Evolutionary conservation across 1,139 yeast genomes (phyloP).

Genomic region (Ogataea hybrid): DNA sequence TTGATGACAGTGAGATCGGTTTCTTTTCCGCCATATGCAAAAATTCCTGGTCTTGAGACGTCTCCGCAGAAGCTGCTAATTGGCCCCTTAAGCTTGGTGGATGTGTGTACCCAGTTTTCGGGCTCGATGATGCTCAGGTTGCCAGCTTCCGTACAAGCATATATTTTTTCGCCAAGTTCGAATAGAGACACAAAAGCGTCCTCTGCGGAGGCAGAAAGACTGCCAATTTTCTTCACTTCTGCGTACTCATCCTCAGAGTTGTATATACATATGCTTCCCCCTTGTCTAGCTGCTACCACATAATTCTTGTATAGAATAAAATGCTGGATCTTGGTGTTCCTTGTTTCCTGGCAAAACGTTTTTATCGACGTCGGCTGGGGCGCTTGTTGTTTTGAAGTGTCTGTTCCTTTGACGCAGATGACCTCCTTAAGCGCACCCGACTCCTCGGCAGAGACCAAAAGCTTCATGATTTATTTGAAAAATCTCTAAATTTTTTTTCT

Average conservation of each 20-base stretch:
- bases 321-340: conserved; percentile 25
- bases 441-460: conserved; percentile 55
- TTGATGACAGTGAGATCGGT: conserved; percentile 56
- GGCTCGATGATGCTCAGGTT: conserved; percentile 43
- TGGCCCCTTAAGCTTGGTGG: conserved; percentile 41
- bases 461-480: conserved; percentile 39
- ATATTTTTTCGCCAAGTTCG: conserved; percentile 25
- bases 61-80: conserved; percentile 47
- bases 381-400: conserved; percentile 54
- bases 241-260: conserved; percentile 29
- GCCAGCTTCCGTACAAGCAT: conserved; percentile 48
- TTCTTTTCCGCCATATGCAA: conserved; percentile 77
- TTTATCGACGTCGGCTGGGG: conserved; percentile 33
- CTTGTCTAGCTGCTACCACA: conserved; percentile 42
- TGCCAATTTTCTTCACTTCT: conserved; percentile 17
- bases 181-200: conserved; percentile 29
- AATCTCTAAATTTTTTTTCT: background rate
- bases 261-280: conserved; percentile 43
- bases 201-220: conserved; percentile 12
- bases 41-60: conserved; percentile 44
- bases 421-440: conserved; percentile 58
- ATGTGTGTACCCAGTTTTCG: conserved; percentile 25
- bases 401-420: conserved; percentile 58
- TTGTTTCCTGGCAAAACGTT: conserved; percentile 35
- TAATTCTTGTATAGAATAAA: conserved; percentile 30